Evolutionary conservation across 768 basidiomycete genomes (phyloP).

Genomic region (Hemileccinum rubropunctum): DNA sequence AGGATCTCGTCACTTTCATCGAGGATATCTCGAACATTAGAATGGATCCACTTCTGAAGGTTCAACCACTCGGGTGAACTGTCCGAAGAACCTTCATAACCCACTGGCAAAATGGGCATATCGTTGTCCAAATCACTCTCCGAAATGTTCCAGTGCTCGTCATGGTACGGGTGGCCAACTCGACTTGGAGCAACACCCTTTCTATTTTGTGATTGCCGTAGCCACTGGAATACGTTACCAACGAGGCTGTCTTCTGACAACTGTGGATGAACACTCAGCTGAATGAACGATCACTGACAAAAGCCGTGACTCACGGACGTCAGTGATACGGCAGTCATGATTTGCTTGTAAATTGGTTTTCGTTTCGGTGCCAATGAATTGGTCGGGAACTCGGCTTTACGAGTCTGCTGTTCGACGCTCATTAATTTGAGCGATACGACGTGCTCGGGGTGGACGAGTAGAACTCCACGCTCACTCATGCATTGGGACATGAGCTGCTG

Average conservation of each 20-base stretch:
- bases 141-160: too few relatives aligned
- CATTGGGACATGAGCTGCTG: conserved; percentile 30
- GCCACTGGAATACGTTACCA: not conserved
- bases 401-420: conserved; percentile 4
- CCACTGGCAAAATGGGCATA: too few relatives aligned
- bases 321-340: not conserved
- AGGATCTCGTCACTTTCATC: conserved; percentile 24
- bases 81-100: too few relatives aligned
- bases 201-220: not conserved
- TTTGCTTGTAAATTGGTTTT: not conserved
- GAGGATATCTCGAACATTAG: conserved; percentile 11
- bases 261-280: not conserved
- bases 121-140: too few relatives aligned
- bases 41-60: conserved; percentile 16
- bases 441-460: not conserved
- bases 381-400: conserved; percentile 33
- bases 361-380: conserved; percentile 12
- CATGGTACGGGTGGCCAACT: too few relatives aligned
- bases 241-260: not conserved
- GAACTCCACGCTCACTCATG: conserved; percentile 7
- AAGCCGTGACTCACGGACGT: not conserved
- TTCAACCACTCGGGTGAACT: conserved; percentile 9
- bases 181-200: conserved; percentile 36
- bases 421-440: not conserved
- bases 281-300: conserved; percentile 10